These are phyloP conservation scores for Nevesoporus exiguus DNA, from an alignment of 768 basidiomycete genomes.

Conservation along the genomic window DNA sequence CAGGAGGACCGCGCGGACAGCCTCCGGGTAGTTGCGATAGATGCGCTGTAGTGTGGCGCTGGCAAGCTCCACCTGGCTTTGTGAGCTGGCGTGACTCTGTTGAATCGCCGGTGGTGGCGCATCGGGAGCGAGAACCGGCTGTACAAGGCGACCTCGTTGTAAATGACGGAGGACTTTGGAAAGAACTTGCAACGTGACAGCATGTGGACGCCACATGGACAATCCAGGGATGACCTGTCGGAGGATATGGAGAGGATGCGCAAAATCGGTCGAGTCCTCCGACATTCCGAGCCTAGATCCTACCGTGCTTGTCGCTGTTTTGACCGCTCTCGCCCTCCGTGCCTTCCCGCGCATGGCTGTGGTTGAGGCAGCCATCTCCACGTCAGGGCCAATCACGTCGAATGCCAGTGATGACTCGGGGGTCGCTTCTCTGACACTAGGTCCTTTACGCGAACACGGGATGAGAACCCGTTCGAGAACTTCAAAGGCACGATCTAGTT, in stretches of 20 bases:
- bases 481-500: slow-evolving; percentile 80
- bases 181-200: slow-evolving; percentile 45
- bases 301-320: slow-evolving; percentile 13
- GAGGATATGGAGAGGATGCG: slow-evolving; percentile 56
- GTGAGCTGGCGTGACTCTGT: slow-evolving; percentile 21
- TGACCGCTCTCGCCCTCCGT: slow-evolving; percentile 26
- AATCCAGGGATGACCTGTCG: slow-evolving; percentile 62
- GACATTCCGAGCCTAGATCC: slow-evolving; percentile 10
- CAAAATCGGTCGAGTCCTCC: slow-evolving; percentile 43
- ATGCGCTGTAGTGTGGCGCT: slow-evolving; percentile 43
- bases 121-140: slow-evolving; percentile 33
- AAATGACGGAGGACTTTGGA: slow-evolving; percentile 46
- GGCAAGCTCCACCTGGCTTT: slow-evolving; percentile 32
- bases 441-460: slow-evolving; percentile 43
- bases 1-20: slow-evolving; percentile 32
- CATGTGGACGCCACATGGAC: slow-evolving; percentile 66
- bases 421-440: slow-evolving; percentile 22
- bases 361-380: slow-evolving; percentile 26
- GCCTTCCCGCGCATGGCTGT: slow-evolving; percentile 28
- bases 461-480: slow-evolving; percentile 76
- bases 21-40: slow-evolving; percentile 48
- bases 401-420: slow-evolving; percentile 43
- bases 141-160: slow-evolving; percentile 46
- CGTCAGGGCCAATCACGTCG: slow-evolving; percentile 26
- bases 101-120: slow-evolving; percentile 20